These are phyloP conservation scores for Tylopilus orsonianus DNA, from an alignment of 1,284 basidiomycete genomes.

Conservation along the genomic window DNA sequence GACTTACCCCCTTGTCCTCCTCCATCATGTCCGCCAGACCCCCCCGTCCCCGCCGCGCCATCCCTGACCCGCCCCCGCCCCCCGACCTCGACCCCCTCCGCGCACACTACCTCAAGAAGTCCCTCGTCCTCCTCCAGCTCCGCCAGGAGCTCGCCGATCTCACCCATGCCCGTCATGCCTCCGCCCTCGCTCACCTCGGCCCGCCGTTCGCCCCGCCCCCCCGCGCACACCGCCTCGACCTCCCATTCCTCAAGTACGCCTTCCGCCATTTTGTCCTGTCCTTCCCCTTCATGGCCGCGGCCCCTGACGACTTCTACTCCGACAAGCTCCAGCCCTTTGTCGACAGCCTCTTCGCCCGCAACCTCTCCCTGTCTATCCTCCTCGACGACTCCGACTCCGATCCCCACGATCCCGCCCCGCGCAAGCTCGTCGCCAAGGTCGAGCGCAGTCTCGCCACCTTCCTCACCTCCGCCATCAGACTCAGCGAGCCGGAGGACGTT, in stretches of 20 bases:
- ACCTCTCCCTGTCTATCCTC: slow-evolving; percentile 65
- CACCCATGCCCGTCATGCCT: slow-evolving; percentile 58
- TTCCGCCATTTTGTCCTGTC: slow-evolving; percentile 90
- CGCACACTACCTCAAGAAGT: slow-evolving; percentile 95
- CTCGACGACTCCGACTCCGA: slow-evolving; percentile 60
- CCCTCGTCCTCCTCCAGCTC: slow-evolving; percentile 87
- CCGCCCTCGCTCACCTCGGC: slow-evolving; percentile 84
- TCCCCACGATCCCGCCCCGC: slow-evolving; percentile 50
- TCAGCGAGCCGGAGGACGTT: slow-evolving; percentile 81
- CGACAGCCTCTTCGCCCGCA: slow-evolving; percentile 75
- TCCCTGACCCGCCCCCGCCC: slow-evolving; percentile 7
- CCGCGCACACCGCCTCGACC: slow-evolving; percentile 60
- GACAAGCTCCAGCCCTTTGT: slow-evolving; percentile 93
- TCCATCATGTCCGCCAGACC: slow-evolving; percentile 12
- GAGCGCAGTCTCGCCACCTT: slow-evolving; percentile 85
- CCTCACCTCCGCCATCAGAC: slow-evolving; percentile 77
- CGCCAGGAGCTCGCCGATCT: slow-evolving; percentile 72
- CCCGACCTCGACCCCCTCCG: slow-evolving; percentile 71
- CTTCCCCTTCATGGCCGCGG: slow-evolving; percentile 88
- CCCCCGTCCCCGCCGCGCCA: slow-evolving; percentile 15
- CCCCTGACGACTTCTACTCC: slow-evolving; percentile 87
- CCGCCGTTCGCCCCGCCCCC: slow-evolving; percentile 74
- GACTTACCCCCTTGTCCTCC: not conserved
- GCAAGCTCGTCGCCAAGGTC: slow-evolving; percentile 67
- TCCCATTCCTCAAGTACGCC: slow-evolving; percentile 86